These are phyloP conservation scores for Zarea fungicola DNA, from an alignment of 2,329 filamentous ascomycete species.

Conservation along the genomic window DNA sequence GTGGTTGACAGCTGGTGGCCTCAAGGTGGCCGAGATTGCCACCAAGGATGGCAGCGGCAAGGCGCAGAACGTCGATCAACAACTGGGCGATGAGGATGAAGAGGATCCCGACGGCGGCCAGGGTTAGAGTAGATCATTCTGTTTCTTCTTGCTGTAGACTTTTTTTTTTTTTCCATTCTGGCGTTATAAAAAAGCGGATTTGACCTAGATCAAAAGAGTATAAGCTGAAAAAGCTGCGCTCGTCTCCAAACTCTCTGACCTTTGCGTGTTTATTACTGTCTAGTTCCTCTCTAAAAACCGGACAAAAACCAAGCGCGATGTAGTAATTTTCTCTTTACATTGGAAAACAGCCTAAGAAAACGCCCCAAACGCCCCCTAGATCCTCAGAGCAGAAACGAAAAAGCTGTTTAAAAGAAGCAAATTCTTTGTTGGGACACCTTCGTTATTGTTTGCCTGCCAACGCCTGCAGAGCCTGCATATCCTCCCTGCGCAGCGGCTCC, in stretches of 20 bases:
- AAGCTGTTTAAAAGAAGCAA: too few species aligned
- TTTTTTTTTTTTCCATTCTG: too few species aligned
- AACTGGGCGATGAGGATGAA: slow-evolving; percentile 49
- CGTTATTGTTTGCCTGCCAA: neutral
- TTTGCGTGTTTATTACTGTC: too few species aligned
- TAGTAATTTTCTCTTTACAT: too few species aligned
- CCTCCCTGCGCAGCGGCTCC: slow-evolving; percentile 23
- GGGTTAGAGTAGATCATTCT: slow-evolving; percentile 25
- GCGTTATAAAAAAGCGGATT: slow-evolving; percentile 4
- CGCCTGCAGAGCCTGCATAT: slow-evolving; percentile 1
- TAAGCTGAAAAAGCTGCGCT: too few species aligned
- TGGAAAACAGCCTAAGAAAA: neutral
- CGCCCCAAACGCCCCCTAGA: neutral
- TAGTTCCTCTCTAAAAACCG: too few species aligned
- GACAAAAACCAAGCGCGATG: neutral
- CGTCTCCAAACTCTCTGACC: too few species aligned
- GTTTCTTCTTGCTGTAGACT: neutral
- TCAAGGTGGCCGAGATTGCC: slow-evolving; percentile 50
- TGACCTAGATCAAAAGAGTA: neutral
- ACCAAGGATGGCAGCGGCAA: slow-evolving; percentile 30
- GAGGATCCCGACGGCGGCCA: slow-evolving; percentile 44
- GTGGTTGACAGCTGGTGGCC: slow-evolving; percentile 66
- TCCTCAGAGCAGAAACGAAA: too few species aligned
- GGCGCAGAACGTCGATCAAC: slow-evolving; percentile 39
- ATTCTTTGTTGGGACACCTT: too few species aligned